Base-by-base conservation (phyloP, 2,329 filamentous ascomycete species). In the Truncatella angustata region DNA sequence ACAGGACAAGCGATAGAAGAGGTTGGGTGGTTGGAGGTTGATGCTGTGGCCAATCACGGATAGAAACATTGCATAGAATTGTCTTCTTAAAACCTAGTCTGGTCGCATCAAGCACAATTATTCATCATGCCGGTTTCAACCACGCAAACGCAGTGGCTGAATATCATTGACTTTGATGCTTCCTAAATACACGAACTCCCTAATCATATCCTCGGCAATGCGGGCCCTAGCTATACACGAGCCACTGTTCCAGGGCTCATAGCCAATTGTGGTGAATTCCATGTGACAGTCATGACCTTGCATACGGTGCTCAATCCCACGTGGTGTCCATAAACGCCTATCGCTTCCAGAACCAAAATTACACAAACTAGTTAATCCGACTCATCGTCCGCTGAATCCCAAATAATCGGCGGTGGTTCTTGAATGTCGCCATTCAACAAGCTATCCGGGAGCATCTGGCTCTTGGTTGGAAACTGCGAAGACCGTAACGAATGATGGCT, bases 401-500 rank as follows among this genome's bases (percentile, higher is more conserved):
- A 64, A n/a, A 76, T 63, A 18, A 73, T 71, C 4, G 65, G 60
- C 14, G 73, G 72, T 26, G 70, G 70, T 14, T 63, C 66, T 5
- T 69, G 65, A 26, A 69, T 61, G 55, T 64, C 67, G 24, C 73
- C 70, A 32, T 71, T 65, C 48, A 75, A 52, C 39, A 78, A 53
- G 56, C 74, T 77, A 20, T 77, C 74, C 10, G 80, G 74, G 52
- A 84, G 64, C 67, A 80, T 73, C 63, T 82, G 79, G 55, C 78
- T 81, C 58, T 71, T 73, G 2, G 75, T 74, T 52, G 76, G 61
- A 16, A 81, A 67, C 63, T 84, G 77, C 7, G 77, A 79, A 9
- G 71, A 73, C 12, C 66, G 60, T 5, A 66, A 48, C 16, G 65
- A 65, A 23, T 60, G 57, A 24, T 56, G 56, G 4, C 49, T 30